Evolutionary conservation across 2,329 filamentous ascomycete genomes (phyloP).

Genomic region (Epichloe festucae): DNA sequence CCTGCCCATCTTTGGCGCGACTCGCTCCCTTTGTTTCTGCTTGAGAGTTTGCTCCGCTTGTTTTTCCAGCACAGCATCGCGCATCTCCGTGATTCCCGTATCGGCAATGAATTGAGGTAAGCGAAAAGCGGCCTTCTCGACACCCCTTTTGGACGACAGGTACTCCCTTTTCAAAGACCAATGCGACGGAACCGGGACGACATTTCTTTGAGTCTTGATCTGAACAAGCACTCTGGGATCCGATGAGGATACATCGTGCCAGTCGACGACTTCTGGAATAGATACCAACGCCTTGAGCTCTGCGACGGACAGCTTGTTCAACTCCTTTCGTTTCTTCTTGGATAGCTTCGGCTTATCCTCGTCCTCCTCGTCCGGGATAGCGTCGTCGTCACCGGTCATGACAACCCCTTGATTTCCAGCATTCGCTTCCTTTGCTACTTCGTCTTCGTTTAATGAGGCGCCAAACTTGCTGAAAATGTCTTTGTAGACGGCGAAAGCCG

Average conservation of each 20-base stretch:
- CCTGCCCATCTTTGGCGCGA: conserved; percentile 91
- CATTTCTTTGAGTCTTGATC: conserved; percentile 89
- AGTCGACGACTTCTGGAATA: conserved; percentile 91
- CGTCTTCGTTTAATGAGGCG: conserved; percentile 47
- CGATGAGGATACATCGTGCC: conserved; percentile 86
- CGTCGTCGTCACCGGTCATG: conserved; percentile 71
- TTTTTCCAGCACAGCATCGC: conserved; percentile 90
- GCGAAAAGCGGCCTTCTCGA: conserved; percentile 88
- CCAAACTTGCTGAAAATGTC: conserved; percentile 73
- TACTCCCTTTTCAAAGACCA: conserved; percentile 99
- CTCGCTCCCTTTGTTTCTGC: conserved; percentile 88
- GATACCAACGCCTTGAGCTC: conserved; percentile 86
- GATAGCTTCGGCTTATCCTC: conserved; percentile 59
- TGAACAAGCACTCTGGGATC: conserved; percentile 84
- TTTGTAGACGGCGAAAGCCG: conserved; percentile 73
- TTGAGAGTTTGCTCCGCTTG: conserved; percentile 85
- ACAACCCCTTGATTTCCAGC: conserved; percentile 71
- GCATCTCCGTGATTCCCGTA: conserved; percentile 96
- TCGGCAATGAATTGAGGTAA: conserved; percentile 95
- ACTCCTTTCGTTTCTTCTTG: conserved; percentile 87
- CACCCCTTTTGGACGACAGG: conserved; percentile 87
- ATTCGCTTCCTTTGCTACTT: conserved; percentile 50
- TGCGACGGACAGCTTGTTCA: conserved; percentile 86
- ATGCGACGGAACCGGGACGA: conserved; percentile 85
- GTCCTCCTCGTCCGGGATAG: conserved; percentile 74